These are phyloP conservation scores for Leavenworthia alabamica DNA, from an alignment of 345 rosid genomes.

Conservation along the genomic window DNA sequence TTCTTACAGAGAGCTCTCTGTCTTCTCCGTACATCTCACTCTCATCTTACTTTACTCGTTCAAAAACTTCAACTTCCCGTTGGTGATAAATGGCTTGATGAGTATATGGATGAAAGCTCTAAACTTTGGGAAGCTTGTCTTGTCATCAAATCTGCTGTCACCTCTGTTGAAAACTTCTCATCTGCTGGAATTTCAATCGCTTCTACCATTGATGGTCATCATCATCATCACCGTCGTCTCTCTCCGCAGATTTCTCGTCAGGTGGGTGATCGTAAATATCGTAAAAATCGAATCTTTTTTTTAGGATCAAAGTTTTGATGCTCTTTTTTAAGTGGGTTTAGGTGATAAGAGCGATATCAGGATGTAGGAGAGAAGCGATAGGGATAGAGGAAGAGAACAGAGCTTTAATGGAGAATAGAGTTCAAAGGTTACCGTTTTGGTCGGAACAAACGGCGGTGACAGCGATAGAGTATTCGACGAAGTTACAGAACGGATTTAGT, in stretches of 20 bases:
- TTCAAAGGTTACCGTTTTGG: constrained; percentile 59
- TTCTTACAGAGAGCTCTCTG: constrained; percentile 83
- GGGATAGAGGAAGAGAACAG: constrained; percentile 87
- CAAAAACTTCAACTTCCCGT: constrained; percentile 87
- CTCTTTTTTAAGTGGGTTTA: constrained; percentile 17
- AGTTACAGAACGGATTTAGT: constrained; percentile 49
- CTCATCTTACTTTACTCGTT: constrained; percentile 70
- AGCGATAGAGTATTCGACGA: constrained; percentile 30
- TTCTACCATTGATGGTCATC: constrained; percentile 47
- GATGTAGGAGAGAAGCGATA: constrained; percentile 74
- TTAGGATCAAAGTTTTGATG: neutral
- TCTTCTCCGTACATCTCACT: constrained; percentile 76
- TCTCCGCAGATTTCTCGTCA: constrained; percentile 42
- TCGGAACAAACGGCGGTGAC: constrained; percentile 43
- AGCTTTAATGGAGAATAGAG: constrained; percentile 66
- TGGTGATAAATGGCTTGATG: constrained; percentile 98
- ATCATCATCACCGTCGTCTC: constrained; percentile 47
- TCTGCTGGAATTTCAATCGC: constrained; percentile 65
- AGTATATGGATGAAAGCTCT: constrained; percentile 98
- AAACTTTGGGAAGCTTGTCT: constrained; percentile 95
- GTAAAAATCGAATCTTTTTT: constrained; percentile 5
- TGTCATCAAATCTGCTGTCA: constrained; percentile 74
- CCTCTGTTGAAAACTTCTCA: constrained; percentile 64
- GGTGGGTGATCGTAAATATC: constrained; percentile 19
- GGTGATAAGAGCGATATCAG: constrained; percentile 72